Conservation (phyloP, 1,284 basidiomycete genomes). For the Trichosporon ovoides region DNA sequence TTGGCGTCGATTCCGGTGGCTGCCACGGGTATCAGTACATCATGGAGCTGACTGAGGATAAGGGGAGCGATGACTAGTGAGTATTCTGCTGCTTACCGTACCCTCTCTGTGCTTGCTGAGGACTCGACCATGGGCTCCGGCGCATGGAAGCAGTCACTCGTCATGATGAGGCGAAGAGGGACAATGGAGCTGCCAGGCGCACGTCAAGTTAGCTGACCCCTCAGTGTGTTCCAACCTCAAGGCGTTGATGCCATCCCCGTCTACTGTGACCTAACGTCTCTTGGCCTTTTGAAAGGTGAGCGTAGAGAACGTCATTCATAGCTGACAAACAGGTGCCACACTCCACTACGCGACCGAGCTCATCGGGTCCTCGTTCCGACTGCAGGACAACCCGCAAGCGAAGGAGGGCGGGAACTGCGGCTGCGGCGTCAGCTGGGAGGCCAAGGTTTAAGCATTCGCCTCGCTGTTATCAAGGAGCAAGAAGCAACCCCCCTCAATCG, state of each 20-base stretch:
- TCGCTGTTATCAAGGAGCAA: neutral
- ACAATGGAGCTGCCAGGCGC: too few relatives aligned
- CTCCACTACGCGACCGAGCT: slow-evolving; percentile 57
- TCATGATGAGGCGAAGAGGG: too few relatives aligned
- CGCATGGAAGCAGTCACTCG: too few relatives aligned
- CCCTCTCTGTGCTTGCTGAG: too few relatives aligned
- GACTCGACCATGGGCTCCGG: too few relatives aligned
- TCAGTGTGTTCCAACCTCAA: slow-evolving; percentile 39
- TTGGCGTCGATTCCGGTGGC: slow-evolving; percentile 55
- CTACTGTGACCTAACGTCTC: slow-evolving; percentile 44
- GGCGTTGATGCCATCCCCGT: slow-evolving; percentile 44
- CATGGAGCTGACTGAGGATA: slow-evolving; percentile 52
- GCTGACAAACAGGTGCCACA: slow-evolving; percentile 47
- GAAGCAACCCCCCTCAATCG: neutral
- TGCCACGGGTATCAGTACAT: slow-evolving; percentile 59
- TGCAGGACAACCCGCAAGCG: slow-evolving; percentile 54
- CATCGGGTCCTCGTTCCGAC: slow-evolving; percentile 55
- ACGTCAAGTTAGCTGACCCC: neutral
- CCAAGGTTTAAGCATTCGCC: slow-evolving; percentile 23
- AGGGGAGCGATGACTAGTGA: slow-evolving; percentile 54
- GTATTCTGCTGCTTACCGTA: slow-evolving; percentile 25
- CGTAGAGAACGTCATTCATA: neutral
- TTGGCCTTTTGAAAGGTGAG: slow-evolving; percentile 46
- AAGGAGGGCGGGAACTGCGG: slow-evolving; percentile 55
- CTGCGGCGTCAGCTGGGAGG: slow-evolving; percentile 54